These are phyloP conservation scores for Ceratocystis alfenasii DNA, from an alignment of 2,329 filamentous ascomycete species.

Conservation along the genomic window DNA sequence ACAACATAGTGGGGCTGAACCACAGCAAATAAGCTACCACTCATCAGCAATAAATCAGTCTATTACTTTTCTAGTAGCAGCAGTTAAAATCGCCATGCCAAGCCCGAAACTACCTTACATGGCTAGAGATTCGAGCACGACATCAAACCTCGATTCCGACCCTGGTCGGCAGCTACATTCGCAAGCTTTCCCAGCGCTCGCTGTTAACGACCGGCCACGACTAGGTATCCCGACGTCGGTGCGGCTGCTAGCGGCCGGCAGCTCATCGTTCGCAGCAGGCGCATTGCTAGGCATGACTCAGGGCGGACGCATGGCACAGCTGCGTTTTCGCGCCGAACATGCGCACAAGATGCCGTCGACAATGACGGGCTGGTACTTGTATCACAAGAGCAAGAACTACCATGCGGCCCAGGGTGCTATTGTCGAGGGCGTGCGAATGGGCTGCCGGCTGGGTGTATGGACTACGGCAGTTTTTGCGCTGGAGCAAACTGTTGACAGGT, in stretches of 20 bases:
- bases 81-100: not conserved
- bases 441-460: conserved; percentile 57
- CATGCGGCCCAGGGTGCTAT: conserved; percentile 65
- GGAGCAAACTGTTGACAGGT: conserved; percentile 74
- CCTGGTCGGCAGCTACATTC: too few species aligned
- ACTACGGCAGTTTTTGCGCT: conserved; percentile 64
- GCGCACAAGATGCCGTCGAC: conserved; percentile 80
- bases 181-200: not conserved
- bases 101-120: not conserved
- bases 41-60: too few species aligned
- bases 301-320: conserved; percentile 59
- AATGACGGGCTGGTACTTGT: conserved; percentile 88
- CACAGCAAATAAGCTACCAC: too few species aligned
- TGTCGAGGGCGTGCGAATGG: conserved; percentile 67
- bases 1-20: too few species aligned
- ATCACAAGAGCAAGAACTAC: conserved; percentile 97
- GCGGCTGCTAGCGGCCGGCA: conserved; percentile 53
- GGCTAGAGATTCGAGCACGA: not conserved
- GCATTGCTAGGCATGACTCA: conserved; percentile 58
- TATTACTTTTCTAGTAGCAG: not conserved
- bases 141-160: too few species aligned
- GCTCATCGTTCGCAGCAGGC: conserved; percentile 55
- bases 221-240: conserved; percentile 51
- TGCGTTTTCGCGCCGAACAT: conserved; percentile 90
- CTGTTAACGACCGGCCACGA: conserved; percentile 30